Evolutionary conservation across 2,329 filamentous ascomycete species (phyloP), one percentile per base, ranked within the genome.

Genomic region (Botrytis hyacinthi): DNA sequence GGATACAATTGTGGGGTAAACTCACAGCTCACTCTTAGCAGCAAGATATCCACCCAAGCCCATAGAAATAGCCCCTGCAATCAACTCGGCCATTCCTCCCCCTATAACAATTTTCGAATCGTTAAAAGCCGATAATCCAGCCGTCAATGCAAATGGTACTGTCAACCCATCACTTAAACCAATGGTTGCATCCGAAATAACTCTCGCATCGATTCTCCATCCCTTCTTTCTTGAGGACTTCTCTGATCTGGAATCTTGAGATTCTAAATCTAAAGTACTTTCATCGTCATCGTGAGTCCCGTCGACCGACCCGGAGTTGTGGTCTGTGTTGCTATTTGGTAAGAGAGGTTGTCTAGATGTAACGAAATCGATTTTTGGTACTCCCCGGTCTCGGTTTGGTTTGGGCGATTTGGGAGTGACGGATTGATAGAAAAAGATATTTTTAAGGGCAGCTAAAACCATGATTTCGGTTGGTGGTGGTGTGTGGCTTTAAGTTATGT

Each of bases 81-180:
- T 87, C 42, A 90, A 82, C 80, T 91, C 89, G 0, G 89, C 88
- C 35, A 90, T 81, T 2, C 89, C 89, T 35, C 87, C 89, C 75
- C 88, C 85, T 6, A 92, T 83, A 32, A 87, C 86, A 0, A 87
- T 83, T 66, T 84, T 85, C 37, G 86, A 86, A 75, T 86, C 84
- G 16, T 85, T 85, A 68, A 87, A 78, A 1, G 82, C 81, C 12
- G 81, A 82, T 3, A 91, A 80, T 7, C 89, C 89, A 3, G 89
- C 89, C 1, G 88, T 90, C 18, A 91, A 82, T 1, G 89, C 89
- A 78, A 91, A 91, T 0, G 89, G 89, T 0, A 91, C 89, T 0
- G 89, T 91, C 76, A 91, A 82, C 8, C 89, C 89, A 80, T 91
- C 89, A 0, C 87, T 87, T 59, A 91, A 83, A 32, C 89, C 89